Conservation (phyloP, 768 basidiomycete species). For the Lyophyllum atratum region DNA sequence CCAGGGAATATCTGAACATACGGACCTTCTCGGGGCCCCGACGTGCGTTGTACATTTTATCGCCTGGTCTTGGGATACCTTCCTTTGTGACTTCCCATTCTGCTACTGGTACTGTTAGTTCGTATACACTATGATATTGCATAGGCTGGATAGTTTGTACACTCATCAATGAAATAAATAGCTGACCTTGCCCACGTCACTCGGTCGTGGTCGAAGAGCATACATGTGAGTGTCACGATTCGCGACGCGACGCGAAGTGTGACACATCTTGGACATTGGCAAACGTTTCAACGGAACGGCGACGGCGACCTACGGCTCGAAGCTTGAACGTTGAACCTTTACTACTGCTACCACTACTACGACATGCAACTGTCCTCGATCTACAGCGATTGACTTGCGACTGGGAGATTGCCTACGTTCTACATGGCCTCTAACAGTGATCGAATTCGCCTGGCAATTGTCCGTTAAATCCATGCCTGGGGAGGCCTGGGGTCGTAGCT, state of each 20-base stretch:
- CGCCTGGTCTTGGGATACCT: background rate
- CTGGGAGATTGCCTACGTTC: background rate
- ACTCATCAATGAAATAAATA: background rate
- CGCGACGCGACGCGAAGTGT: conserved; percentile 7
- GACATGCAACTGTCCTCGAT: background rate
- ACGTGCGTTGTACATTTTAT: background rate
- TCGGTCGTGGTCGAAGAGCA: background rate
- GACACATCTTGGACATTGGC: background rate
- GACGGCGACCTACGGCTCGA: too few species aligned
- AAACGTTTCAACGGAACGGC: background rate
- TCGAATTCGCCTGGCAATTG: conserved; percentile 43
- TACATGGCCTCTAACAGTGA: conserved; percentile 24
- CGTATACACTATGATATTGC: background rate
- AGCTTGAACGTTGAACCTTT: too few species aligned
- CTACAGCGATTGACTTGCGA: background rate
- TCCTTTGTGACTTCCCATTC: background rate
- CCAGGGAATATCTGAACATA: background rate
- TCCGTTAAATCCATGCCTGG: conserved; percentile 21
- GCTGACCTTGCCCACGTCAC: background rate
- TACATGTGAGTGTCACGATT: background rate
- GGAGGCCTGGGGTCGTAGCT: too few species aligned
- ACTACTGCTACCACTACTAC: background rate
- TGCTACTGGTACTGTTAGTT: background rate
- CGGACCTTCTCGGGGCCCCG: background rate
- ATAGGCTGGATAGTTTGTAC: background rate